Evolutionary conservation across 805 yeast genomes (phyloP).

Genomic region (Vanderwaltozyma polyspora): DNA sequence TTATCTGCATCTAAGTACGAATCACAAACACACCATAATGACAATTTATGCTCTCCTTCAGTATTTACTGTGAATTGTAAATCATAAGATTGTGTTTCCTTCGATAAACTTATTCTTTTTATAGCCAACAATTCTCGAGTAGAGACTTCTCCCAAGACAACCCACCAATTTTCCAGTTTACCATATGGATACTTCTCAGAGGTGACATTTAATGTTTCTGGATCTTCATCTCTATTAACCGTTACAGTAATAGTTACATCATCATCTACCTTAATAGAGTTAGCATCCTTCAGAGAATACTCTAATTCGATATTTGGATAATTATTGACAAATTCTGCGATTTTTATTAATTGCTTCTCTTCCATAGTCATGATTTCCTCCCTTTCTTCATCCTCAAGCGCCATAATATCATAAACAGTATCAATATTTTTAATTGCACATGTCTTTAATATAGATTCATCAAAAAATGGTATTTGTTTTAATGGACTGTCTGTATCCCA

Average conservation of each 20-base stretch:
- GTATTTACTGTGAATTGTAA: constrained; percentile 48
- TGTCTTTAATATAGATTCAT: constrained; percentile 35
- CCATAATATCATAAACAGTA: constrained; percentile 70
- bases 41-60: constrained; percentile 50
- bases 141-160: constrained; percentile 61
- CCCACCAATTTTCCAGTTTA: constrained; percentile 68
- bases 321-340: constrained; percentile 80
- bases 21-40: constrained; percentile 83
- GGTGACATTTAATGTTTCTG: constrained; percentile 50
- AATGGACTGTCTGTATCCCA: constrained; percentile 76
- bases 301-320: constrained; percentile 77
- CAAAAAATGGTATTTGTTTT: constrained; percentile 69
- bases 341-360: constrained; percentile 41
- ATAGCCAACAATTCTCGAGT: constrained; percentile 59
- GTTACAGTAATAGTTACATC: constrained; percentile 37
- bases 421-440: constrained; percentile 48
- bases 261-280: constrained; percentile 37
- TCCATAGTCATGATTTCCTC: constrained; percentile 47
- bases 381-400: constrained; percentile 61
- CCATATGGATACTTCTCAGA: constrained; percentile 48
- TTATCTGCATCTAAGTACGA: constrained; percentile 89
- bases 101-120: constrained; percentile 46
- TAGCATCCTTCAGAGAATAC: constrained; percentile 36
- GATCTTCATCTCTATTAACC: constrained; percentile 66
- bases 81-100: constrained; percentile 40